Base-by-base conservation (phyloP, 805 yeast species). In the Cyberlindnera xylosilytica region DNA sequence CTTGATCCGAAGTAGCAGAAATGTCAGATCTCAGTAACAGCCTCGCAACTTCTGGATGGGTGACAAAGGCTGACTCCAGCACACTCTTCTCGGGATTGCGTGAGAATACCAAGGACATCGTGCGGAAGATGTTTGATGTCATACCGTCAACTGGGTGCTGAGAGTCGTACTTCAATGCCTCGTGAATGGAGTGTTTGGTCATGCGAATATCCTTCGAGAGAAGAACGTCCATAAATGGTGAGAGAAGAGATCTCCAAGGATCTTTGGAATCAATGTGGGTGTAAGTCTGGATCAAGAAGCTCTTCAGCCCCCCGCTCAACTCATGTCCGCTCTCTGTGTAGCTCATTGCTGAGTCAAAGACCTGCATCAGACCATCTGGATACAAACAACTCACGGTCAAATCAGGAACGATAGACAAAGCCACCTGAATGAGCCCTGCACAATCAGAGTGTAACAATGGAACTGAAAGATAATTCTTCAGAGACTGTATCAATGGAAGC, bases 381-480 rank as follows among this genome's bases (percentile, higher is more conserved):
- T 40, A 47, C 6, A 46, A 18, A 3, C 33, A 31, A 17, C 41
- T 40, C 2, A 17, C 13, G 2, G 31, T 19, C 3, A 42, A 18
- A 7, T 23, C 35, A 13, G 41, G 42, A 2, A 38, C 16, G 6
- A 17, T 37, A 4, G 35, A 19, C 23, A 62, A 20, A 16, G 58
- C 16, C 3, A 41, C 46, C 3, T 48, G 34, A 4, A 73, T 41
- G 15, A 70, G 44, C 0, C 28, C 24, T 3, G 60, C 41, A 6
- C 58, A 56, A 28, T 69, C 74, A 4, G 41, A 38, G 17, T 48
- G 50, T 0, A 66, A 29, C 0, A 36, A 30, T 1, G 29, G 13
- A 11, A 49, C 47, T 1, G 38, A 6, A 2, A 71, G 40, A 22
- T 60, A 16, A 51, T 44, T 17, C 1, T 28, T 27, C 4, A 57